Evolutionary conservation across 345 rosid species (phyloP), one percentile per base, ranked within the genome.

Genomic region (Citrus cavaleriei): DNA sequence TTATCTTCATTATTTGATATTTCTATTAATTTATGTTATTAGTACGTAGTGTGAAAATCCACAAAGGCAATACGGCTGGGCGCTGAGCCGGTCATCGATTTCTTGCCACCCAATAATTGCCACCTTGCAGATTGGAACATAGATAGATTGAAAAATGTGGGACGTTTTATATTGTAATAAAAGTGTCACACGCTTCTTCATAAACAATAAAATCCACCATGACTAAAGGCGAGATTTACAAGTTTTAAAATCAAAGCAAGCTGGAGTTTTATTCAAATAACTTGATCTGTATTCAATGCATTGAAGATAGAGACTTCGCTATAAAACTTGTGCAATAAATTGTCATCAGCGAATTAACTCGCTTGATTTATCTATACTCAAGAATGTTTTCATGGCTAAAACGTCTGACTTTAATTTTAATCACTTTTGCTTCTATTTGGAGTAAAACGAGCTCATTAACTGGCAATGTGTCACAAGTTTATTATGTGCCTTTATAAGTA

Each of bases 281-380:
- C 42, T 65, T 69, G 21, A 75, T 69, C 60, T 73, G 24, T 55
- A 83, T 86, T 79, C 83, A 74, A 74, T 73, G 85, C 25, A 84
- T 58, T 22, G 58, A 28, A 70, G 51, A 40, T 28, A 22, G 55
- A 59, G 59, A 72, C 16, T 12, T 42, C 62, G 59, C 67, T 32
- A 5, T 12, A 34, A 22, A 70, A 73, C 40, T 63, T 34, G 3
- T 58, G 30, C 75, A 49, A 74, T 68, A 79, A 77, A 77, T 64
- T 38, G 0, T 35, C 78, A 68, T 58, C 51, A 1, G 57, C 10
- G 46, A 35, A 21, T 57, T 21, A 14, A 37, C 46, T 25, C 66
- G 69, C 32, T 74, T 75, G 63, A 68, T 51, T 71, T 69, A 28
- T 68, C 74, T 63, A 42, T 21, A 62, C 61, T 70, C 80, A 70